Evolutionary conservation across 805 yeast genomes (phyloP), one percentile per base, ranked within the genome.

Genomic region (Ogataea nakhonphanomensis): DNA sequence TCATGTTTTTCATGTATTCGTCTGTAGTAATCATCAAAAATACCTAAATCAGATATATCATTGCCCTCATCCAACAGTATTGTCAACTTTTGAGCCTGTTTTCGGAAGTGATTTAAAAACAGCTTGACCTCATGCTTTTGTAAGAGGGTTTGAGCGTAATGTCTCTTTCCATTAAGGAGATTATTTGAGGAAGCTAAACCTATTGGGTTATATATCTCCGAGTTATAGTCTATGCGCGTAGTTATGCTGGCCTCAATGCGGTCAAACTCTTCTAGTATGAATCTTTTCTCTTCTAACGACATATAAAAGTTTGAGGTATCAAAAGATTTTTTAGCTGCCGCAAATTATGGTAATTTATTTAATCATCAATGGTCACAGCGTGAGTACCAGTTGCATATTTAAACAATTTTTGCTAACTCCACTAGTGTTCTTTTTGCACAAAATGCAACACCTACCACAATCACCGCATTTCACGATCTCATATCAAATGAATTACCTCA

Each of bases 381-480:
- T 58, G 49, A 40, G 62, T 57, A 30, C 31, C 29, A 40, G 20
- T 17, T 17, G 20, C 20, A 17, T 17, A n/a, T 17, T 17, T 17
- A 17, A 17, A 17, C 20, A 17, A 5, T 4, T 5, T 5, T 9
- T 23, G 5, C 31, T 30, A 13, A 33, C 26, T 12, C 4, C 7
- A 12, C 14, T 17, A 69, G 74, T 1, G 70, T 71, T 1, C 49
- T 69, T 2, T 57, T 68, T 31, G 70, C 68, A 1, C 65, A 65
- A 30, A 67, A 70, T 47, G 72, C 75, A 5, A 55, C 72, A 3
- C 81, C 84, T 2, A 79, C 75, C 35, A 73, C 84, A 5, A 82
- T 85, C 24, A 68, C 84, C 0, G 73, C 75, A 31, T 76, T 84
- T 52, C 89, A 84, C 55, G 95, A 86, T 58, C 72, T 74, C 41